phyloP scores from a whole-genome alignment of 2,329 filamentous ascomycete species.

The Alternaria longipes region DNA sequence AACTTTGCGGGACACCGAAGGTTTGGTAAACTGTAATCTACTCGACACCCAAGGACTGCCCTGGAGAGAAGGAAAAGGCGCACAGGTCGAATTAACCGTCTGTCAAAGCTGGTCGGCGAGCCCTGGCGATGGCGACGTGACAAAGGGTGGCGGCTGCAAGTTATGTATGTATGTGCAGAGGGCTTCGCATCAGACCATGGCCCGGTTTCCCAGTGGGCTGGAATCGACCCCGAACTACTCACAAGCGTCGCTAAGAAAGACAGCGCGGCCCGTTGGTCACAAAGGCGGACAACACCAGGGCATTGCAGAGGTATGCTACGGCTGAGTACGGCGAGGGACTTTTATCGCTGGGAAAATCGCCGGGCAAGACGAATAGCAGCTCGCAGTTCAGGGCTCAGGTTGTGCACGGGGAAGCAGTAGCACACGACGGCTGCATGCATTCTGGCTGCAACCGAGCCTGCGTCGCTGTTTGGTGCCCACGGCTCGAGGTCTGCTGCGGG shows the following conservation, averaged over 20 bases:
- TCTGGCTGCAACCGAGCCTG: conserved; percentile 20
- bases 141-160: conserved; percentile 22
- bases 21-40: conserved; percentile 15
- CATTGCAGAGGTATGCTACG: conserved; percentile 13
- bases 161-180: conserved; percentile 32
- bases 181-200: conserved; percentile 25
- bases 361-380: conserved; percentile 15
- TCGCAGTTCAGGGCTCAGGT: conserved; percentile 9
- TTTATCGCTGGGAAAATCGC: conserved; percentile 2
- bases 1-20: conserved; percentile 36
- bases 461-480: conserved; percentile 19
- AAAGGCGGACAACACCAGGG: conserved; percentile 24
- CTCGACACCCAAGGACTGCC: conserved; percentile 30
- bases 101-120: conserved; percentile 13
- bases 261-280: conserved; percentile 34
- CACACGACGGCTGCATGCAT: conserved; percentile 26
- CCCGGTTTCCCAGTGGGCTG: conserved; percentile 38
- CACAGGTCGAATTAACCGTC: conserved; percentile 8
- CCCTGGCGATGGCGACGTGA: conserved; percentile 21
- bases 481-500: conserved; percentile 23
- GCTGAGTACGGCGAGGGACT: conserved; percentile 19
- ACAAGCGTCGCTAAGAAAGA: conserved; percentile 36
- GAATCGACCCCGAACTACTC: conserved; percentile 40
- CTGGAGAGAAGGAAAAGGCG: background rate
- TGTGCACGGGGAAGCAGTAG: conserved; percentile 15